Conservation (phyloP, 352 stramenopile species). For the Saprolegnia diclina region DNA sequence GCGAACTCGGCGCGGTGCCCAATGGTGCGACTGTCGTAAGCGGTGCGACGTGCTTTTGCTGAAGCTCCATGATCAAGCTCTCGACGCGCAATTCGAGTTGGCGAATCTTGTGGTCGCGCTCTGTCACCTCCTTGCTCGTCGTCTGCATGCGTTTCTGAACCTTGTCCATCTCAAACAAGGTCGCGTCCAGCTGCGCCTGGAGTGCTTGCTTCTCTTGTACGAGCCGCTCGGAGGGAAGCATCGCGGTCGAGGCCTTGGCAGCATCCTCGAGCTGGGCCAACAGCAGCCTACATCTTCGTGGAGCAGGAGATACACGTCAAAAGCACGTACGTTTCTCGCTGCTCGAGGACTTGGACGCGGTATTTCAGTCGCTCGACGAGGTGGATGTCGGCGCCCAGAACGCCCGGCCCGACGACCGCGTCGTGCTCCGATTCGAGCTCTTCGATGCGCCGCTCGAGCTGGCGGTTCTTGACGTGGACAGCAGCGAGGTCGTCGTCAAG, state of each 20-base stretch:
- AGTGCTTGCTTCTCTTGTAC: conserved; percentile 11
- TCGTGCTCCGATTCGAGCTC: conserved; percentile 50
- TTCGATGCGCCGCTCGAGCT: conserved; percentile 28
- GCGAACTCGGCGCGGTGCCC: conserved; percentile 1
- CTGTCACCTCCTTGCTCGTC: conserved; percentile 39
- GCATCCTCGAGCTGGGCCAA: conserved; percentile 8
- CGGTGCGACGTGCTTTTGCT: conserved; percentile 35
- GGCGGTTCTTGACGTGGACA: conserved; percentile 17
- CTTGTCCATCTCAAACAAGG: conserved; percentile 24
- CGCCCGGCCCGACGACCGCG: not conserved
- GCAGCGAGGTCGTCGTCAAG: conserved; percentile 52
- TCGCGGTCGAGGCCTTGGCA: not conserved
- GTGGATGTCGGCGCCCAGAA: conserved; percentile 1
- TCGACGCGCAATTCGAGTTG: conserved; percentile 43
- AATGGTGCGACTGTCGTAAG: not conserved
- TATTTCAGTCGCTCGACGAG: conserved; percentile 45
- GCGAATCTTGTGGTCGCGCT: conserved; percentile 44
- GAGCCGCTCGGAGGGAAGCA: not conserved
- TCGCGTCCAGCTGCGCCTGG: conserved; percentile 12
- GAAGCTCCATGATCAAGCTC: conserved; percentile 53
- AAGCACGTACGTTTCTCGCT: conserved; percentile 36
- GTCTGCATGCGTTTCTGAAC: conserved; percentile 38
- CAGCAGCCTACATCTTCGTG: not conserved
- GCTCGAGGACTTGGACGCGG: conserved; percentile 60
- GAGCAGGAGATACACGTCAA: not conserved